phyloP scores from a whole-genome alignment of 441 rosid genomes.

The Cnidoscolus chayamansa region DNA sequence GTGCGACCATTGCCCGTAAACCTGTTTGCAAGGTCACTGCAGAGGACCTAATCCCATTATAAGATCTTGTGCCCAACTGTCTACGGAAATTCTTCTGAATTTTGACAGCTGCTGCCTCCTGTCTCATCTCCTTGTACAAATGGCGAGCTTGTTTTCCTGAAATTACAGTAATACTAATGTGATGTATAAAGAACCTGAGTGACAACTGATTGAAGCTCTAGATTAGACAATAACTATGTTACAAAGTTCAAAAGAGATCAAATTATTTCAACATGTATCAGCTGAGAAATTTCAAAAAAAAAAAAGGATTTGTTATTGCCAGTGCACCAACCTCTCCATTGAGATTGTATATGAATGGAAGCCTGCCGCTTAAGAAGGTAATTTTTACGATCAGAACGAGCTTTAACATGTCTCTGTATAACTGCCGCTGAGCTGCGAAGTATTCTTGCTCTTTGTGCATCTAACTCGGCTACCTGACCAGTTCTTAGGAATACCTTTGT shows the following conservation, averaged over 20 bases:
- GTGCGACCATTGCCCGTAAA: constrained; percentile 56
- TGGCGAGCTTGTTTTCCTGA: constrained; percentile 54
- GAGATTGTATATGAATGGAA: constrained; percentile 66
- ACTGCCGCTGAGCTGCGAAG: constrained; percentile 56
- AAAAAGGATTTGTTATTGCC: constrained; percentile 12
- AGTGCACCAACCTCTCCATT: constrained; percentile 68
- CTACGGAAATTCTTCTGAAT: constrained; percentile 77
- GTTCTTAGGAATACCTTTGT: constrained; percentile 75
- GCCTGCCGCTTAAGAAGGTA: constrained; percentile 42
- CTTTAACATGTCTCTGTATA: constrained; percentile 55
- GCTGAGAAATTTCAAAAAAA: constrained; percentile 16
- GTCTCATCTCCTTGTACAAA: constrained; percentile 40
- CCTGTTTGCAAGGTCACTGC: constrained; percentile 69
- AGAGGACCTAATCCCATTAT: constrained; percentile 40
- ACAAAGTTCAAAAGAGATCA: constrained; percentile 14
- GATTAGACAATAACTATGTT: constrained; percentile 1
- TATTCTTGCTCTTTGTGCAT: constrained; percentile 52
- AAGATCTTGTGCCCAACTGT: constrained; percentile 52
- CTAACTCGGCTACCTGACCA: constrained; percentile 82
- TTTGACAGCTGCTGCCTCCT: constrained; percentile 62
- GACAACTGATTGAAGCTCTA: constrained; percentile 9
- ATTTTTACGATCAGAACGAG: constrained; percentile 45
- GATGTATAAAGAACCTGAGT: constrained; percentile 5
- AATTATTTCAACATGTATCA: constrained; percentile 10
- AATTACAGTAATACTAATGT: constrained; percentile 26